A percentile compares a stretch with the other conserved stretches of the same genome.
Conservation (phyloP, 768 basidiomycete genomes). For the Clitopilus hobsonii region DNA sequence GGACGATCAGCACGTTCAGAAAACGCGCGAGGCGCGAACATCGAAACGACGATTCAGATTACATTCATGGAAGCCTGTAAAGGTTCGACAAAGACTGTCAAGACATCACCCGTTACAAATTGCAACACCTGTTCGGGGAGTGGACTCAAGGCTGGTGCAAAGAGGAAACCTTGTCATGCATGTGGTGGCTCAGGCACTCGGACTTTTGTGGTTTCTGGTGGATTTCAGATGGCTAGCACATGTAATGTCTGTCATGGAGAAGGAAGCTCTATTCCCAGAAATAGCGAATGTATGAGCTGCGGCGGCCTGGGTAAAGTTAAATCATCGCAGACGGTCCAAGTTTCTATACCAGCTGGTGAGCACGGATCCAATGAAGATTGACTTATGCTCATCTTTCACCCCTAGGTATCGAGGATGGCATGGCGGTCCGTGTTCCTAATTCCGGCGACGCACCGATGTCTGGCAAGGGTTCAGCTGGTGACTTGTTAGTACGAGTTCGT, state of each 20-base stretch:
- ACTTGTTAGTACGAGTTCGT: conserved; percentile 81
- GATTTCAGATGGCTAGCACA: conserved; percentile 96
- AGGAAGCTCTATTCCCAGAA: conserved; percentile 76
- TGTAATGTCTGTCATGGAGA: conserved; percentile 79
- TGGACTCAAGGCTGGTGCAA: conserved; percentile 84
- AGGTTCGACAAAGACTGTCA: conserved; percentile 73
- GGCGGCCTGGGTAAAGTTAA: conserved; percentile 87
- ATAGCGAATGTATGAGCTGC: conserved; percentile 75
- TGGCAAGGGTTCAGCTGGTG: conserved; percentile 75
- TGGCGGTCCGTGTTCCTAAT: conserved; percentile 78
- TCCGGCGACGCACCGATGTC: conserved; percentile 82
- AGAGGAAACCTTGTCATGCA: conserved; percentile 69
- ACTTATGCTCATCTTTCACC: conserved; percentile 4
- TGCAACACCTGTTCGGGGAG: conserved; percentile 82
- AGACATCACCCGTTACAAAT: conserved; percentile 74
- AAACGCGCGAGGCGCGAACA: conserved; percentile 67
- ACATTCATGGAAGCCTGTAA: conserved; percentile 95
- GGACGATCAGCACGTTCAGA: conserved; percentile 35
- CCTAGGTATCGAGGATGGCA: conserved; percentile 90
- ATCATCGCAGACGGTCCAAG: conserved; percentile 67
- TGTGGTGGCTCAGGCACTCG: conserved; percentile 87
- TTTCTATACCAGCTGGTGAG: conserved; percentile 85
- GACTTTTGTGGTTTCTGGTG: conserved; percentile 86
- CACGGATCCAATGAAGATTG: conserved; percentile 8
- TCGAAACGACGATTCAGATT: conserved; percentile 72